phyloP scores from a whole-genome alignment of 169 alveolate species.

The Plasmodium relictum region DNA sequence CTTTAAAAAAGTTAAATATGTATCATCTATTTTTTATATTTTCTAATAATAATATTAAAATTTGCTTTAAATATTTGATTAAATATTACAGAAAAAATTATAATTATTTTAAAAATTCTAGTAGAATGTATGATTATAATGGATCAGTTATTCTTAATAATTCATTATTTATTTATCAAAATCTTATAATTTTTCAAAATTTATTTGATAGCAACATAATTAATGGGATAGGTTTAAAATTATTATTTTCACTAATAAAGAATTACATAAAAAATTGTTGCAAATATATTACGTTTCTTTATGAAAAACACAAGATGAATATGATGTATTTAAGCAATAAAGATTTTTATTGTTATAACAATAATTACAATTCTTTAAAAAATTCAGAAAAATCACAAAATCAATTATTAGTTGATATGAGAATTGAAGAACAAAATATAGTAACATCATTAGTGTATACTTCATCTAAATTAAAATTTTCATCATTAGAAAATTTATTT shows the following conservation, averaged over 20 bases:
- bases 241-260: constrained; percentile 25
- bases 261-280: constrained; percentile 28
- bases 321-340: not conserved
- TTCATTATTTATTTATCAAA: constrained; percentile 55
- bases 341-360: constrained; percentile 17
- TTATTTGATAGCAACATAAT: not conserved
- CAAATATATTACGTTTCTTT: constrained; percentile 19
- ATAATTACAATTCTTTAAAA: not conserved
- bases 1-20: constrained; percentile 43
- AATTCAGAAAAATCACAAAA: not conserved
- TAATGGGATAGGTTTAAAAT: constrained; percentile 5
- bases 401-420: constrained; percentile 26
- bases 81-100: constrained; percentile 26
- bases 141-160: constrained; percentile 50
- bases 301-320: constrained; percentile 6
- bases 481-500: constrained; percentile 38
- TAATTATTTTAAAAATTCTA: not conserved
- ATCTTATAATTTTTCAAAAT: constrained; percentile 39
- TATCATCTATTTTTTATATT: constrained; percentile 69
- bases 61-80: constrained; percentile 34
- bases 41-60: constrained; percentile 54
- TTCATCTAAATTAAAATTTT: constrained; percentile 37
- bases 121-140: not conserved
- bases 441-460: constrained; percentile 55
- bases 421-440: constrained; percentile 64